Evolutionary conservation across 2,329 filamentous ascomycete genomes (phyloP).

Genomic region (Fragosphaeria purpurea): DNA sequence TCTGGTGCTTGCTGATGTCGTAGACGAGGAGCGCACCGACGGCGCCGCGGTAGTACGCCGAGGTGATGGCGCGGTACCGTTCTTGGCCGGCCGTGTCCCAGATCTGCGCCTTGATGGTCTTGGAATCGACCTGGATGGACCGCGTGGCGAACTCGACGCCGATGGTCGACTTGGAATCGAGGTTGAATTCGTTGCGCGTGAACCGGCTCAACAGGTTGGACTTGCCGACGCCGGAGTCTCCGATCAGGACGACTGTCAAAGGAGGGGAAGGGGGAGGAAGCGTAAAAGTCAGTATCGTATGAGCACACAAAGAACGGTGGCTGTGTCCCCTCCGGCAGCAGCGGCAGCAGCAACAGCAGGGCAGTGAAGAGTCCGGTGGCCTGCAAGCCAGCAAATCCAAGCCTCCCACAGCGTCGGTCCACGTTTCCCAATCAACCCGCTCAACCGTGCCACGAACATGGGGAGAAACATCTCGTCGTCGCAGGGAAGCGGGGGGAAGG

Average conservation of each 20-base stretch:
- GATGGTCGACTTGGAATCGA: conserved; percentile 99
- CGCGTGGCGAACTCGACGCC: conserved; percentile 98
- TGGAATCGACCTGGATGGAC: conserved; percentile 96
- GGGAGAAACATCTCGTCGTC: not conserved
- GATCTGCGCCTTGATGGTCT: conserved; percentile 99
- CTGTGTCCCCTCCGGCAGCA: no score
- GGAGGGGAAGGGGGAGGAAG: not conserved
- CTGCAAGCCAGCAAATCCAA: no score
- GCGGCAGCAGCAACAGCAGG: no score
- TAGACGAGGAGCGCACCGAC: conserved; percentile 97
- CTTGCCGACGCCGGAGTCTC: conserved; percentile 98
- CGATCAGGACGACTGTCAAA: conserved; percentile 81
- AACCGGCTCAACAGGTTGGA: conserved; percentile 99
- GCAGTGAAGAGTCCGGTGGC: no score
- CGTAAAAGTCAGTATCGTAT: no score
- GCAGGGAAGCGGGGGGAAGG: conserved; percentile 11
- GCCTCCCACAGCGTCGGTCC: no score
- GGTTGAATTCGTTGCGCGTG: conserved; percentile 99
- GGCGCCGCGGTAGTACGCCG: conserved; percentile 95
- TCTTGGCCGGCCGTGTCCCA: conserved; percentile 99
- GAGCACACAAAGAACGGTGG: no score
- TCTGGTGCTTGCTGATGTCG: conserved; percentile 99
- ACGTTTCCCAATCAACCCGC: no score
- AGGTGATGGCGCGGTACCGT: conserved; percentile 97
- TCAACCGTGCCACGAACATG: no score